Evolutionary conservation across 306 rosid species (phyloP).

Genomic region (Alnus glutinosa): DNA sequence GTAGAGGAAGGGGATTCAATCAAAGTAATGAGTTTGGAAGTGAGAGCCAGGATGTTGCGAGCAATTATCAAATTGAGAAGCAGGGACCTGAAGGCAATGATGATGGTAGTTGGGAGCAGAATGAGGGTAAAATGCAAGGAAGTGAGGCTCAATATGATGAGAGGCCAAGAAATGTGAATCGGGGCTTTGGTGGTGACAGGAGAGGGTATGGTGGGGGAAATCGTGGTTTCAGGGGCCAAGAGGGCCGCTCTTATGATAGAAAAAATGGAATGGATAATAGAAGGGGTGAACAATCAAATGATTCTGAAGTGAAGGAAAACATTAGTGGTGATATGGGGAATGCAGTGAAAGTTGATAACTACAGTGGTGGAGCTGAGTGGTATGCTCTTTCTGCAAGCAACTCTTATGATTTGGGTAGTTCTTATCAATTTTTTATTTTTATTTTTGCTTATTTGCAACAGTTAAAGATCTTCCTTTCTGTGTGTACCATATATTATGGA

Average conservation of each 20-base stretch:
- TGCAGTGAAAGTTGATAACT: background rate
- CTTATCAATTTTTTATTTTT: background rate
- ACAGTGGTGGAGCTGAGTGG: conserved; percentile 1
- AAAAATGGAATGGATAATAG: conserved; percentile 1
- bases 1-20: conserved; percentile 6
- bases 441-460: background rate
- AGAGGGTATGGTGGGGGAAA: background rate
- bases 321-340: background rate
- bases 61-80: background rate
- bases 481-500: background rate
- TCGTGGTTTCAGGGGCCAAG: conserved; percentile 4
- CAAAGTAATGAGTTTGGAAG: background rate
- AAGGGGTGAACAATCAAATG: conserved; percentile 3
- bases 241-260: background rate
- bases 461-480: background rate
- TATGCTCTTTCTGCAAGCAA: background rate
- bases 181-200: background rate
- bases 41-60: background rate
- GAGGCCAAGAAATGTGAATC: conserved; percentile 5
- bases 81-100: background rate
- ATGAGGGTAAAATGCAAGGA: background rate
- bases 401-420: background rate
- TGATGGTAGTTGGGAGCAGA: background rate
- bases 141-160: background rate
- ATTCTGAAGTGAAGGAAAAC: background rate